Evolutionary conservation across 169 alveolate genomes (phyloP).

Genomic region (Plasmodium chabaudi): DNA sequence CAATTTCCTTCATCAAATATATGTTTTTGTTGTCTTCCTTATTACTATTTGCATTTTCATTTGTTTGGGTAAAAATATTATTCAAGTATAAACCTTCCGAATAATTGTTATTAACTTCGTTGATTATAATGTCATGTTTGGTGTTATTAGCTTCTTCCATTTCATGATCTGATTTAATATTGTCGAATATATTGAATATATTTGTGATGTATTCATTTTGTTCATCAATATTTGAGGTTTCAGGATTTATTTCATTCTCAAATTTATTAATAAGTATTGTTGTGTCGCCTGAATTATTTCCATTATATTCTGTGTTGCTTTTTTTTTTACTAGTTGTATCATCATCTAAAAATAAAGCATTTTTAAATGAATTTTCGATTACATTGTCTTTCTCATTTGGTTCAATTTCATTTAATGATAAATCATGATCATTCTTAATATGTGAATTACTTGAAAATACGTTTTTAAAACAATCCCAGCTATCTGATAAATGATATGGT

Average conservation of each 20-base stretch:
- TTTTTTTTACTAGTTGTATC: neutral
- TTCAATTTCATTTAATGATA: neutral
- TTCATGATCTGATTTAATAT: neutral
- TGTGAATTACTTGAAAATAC: conserved; percentile 11
- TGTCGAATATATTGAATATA: neutral
- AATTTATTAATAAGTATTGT: neutral
- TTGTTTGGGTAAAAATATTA: too few relatives aligned
- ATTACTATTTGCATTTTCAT: neutral
- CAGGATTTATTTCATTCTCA: neutral
- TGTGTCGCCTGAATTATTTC: too few relatives aligned
- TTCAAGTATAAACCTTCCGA: too few relatives aligned
- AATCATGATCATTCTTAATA: neutral
- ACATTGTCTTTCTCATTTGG: conserved; percentile 1
- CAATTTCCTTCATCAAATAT: neutral
- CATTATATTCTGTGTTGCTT: neutral
- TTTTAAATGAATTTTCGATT: neutral
- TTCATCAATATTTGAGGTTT: neutral
- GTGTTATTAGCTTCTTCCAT: neutral
- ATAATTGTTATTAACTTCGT: too few relatives aligned
- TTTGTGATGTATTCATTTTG: neutral
- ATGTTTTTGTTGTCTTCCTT: conserved; percentile 3
- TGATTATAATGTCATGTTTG: too few relatives aligned
- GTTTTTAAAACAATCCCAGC: conserved; percentile 7
- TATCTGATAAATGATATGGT: neutral
- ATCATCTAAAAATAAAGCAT: neutral